Evolutionary conservation across 202 grass and related monocot genomes (phyloP).

Genomic region (Zoysia matrella): DNA sequence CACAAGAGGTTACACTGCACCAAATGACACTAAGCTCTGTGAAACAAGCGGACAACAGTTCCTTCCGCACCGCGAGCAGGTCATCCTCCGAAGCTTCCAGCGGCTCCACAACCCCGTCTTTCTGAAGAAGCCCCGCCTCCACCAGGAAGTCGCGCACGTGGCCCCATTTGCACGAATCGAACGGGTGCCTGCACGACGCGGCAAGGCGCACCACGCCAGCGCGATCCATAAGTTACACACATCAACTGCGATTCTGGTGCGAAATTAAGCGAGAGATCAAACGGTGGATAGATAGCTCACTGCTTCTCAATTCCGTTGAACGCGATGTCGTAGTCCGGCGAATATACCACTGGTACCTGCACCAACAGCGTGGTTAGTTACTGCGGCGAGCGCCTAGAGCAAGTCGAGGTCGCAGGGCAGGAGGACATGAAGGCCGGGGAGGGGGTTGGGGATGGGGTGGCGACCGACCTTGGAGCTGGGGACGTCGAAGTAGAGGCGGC

Average conservation of each 20-base stretch:
- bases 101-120: conserved; percentile 46
- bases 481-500: conserved; percentile 65
- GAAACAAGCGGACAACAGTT: background rate
- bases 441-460: no score
- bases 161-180: conserved; percentile 79
- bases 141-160: conserved; percentile 55
- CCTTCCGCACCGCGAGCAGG: conserved; percentile 59
- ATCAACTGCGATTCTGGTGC: background rate
- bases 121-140: conserved; percentile 53
- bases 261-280: background rate
- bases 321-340: conserved; percentile 63
- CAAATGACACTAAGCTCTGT: background rate
- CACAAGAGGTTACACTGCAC: background rate
- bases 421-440: no score
- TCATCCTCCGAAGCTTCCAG: conserved; percentile 66
- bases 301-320: conserved; percentile 70
- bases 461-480: conserved; percentile 53
- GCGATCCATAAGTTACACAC: background rate
- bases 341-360: conserved; percentile 62
- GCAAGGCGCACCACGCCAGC: background rate
- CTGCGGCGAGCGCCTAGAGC: background rate
- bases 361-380: background rate
- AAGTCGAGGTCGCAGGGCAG: no score
- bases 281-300: conserved; percentile 38
- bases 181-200: conserved; percentile 58